Evolutionary conservation across 345 rosid species (phyloP).

Genomic region (Corchorus olitorius): DNA sequence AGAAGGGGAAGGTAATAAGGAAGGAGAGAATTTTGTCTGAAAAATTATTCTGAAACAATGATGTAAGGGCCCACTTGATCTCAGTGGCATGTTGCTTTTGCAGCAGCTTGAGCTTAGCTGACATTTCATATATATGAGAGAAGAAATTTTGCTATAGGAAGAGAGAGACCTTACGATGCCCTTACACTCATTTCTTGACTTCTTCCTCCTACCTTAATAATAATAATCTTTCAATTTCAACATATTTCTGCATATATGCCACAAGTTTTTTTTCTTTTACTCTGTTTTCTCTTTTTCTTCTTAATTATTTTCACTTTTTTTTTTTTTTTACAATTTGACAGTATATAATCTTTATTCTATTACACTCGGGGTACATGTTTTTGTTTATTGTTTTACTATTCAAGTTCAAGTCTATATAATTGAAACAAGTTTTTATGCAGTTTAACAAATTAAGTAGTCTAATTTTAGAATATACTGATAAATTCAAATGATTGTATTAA

Average conservation of each 20-base stretch:
- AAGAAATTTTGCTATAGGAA: background rate
- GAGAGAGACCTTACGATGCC: slow-evolving; percentile 9
- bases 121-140: background rate
- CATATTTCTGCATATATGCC: background rate
- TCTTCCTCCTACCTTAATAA: background rate
- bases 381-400: background rate
- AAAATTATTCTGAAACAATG: background rate
- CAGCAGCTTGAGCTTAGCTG: slow-evolving; percentile 18
- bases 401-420: too few species aligned
- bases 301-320: background rate
- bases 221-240: background rate
- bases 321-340: background rate
- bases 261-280: too few species aligned
- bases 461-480: too few species aligned
- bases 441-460: too few species aligned
- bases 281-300: background rate
- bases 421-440: too few species aligned
- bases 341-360: background rate
- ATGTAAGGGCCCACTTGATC: slow-evolving; percentile 27
- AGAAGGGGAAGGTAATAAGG: background rate
- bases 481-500: too few species aligned
- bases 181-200: background rate
- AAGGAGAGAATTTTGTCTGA: background rate
- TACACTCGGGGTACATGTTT: background rate
- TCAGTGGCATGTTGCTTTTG: slow-evolving; percentile 32